Conservation (phyloP, 352 stramenopile species). For the Phytophthora vignae region DNA sequence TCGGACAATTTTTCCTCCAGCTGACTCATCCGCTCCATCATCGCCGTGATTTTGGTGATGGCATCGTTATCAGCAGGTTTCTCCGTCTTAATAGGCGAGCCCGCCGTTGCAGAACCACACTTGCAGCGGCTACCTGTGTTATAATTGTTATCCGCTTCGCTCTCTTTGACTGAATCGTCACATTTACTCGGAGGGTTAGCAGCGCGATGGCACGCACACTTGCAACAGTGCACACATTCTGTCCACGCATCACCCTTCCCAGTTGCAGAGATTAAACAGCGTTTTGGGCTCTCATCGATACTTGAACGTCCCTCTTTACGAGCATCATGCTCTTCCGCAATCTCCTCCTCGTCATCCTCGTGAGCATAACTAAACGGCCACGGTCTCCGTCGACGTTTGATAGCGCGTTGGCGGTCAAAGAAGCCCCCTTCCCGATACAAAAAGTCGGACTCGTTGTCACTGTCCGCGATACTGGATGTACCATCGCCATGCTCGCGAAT, state of each 20-base stretch:
- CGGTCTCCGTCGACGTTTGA: slow-evolving; percentile 63
- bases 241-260: slow-evolving; percentile 31
- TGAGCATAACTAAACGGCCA: slow-evolving; percentile 68
- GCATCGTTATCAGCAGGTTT: slow-evolving; percentile 14
- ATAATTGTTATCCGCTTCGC: slow-evolving; percentile 1
- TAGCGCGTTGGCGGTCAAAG: slow-evolving; percentile 74
- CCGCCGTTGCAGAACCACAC: background rate
- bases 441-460: slow-evolving; percentile 65
- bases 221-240: slow-evolving; percentile 48
- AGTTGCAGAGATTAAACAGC: slow-evolving; percentile 10
- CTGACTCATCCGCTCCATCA: slow-evolving; percentile 46
- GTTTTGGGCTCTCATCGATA: slow-evolving; percentile 17
- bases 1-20: slow-evolving; percentile 53
- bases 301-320: slow-evolving; percentile 16
- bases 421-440: slow-evolving; percentile 83
- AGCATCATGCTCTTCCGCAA: slow-evolving; percentile 26
- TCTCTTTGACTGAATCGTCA: slow-evolving; percentile 7
- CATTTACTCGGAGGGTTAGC: slow-evolving; percentile 8
- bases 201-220: slow-evolving; percentile 49
- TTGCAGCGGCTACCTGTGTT: background rate
- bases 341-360: slow-evolving; percentile 41
- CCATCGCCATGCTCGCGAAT: slow-evolving; percentile 35
- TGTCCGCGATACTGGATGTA: slow-evolving; percentile 20
- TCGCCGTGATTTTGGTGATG: slow-evolving; percentile 32
- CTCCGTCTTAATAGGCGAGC: background rate